phyloP scores from a whole-genome alignment of 179 eudicot species.

The Heliamphora pulchella region DNA sequence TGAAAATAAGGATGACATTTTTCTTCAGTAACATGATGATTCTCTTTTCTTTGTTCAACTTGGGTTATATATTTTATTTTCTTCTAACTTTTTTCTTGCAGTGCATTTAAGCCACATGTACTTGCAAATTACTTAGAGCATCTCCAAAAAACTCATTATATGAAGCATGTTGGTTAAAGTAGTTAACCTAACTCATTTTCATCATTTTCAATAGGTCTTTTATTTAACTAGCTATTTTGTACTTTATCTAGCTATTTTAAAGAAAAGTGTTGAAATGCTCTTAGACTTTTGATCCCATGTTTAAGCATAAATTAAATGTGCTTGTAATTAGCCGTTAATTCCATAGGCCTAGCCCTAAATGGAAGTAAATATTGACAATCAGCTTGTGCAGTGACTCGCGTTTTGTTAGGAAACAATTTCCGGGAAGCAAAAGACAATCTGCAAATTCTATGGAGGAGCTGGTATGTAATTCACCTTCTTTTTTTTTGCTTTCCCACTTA shows the following conservation, averaged over 20 bases:
- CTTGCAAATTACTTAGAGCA: too few relatives aligned
- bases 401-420: not conserved
- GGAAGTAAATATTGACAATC: not conserved
- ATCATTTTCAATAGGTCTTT: too few relatives aligned
- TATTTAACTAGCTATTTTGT: too few relatives aligned
- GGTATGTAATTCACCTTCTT: not conserved
- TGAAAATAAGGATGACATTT: not conserved
- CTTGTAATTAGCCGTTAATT: not conserved
- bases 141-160: too few relatives aligned
- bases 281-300: not conserved
- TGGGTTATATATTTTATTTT: not conserved
- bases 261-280: not conserved
- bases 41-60: not conserved
- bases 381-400: not conserved
- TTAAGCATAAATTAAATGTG: not conserved
- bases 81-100: not conserved
- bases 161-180: too few relatives aligned
- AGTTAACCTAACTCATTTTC: too few relatives aligned
- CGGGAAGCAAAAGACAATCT: not conserved
- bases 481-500: not conserved
- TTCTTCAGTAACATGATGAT: not conserved
- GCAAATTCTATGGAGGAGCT: not conserved
- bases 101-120: not conserved
- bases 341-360: not conserved
- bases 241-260: too few relatives aligned